These are phyloP conservation scores for Dictyostelium discoideum DNA, from an alignment of 78 protist genomes.

Conservation along the genomic window dicty_2.7 NC_007088.5:2836001-2836500, in stretches of 20 bases:
- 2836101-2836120: slow-evolving; percentile 76
- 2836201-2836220: slow-evolving; percentile 59
- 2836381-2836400: slow-evolving; percentile 63
- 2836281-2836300: slow-evolving; percentile 1
- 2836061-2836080: slow-evolving; percentile 72
- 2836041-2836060: slow-evolving; percentile 64
- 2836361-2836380: slow-evolving; percentile 36
- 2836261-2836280: slow-evolving; percentile 45
- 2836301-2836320: background rate
- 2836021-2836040: slow-evolving; percentile 10
- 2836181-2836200: slow-evolving; percentile 77
- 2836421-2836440: background rate
- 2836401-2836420: slow-evolving; percentile 26
- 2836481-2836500: slow-evolving; percentile 23
- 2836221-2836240: slow-evolving; percentile 33
- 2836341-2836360: slow-evolving; percentile 3
- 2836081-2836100: slow-evolving; percentile 57
- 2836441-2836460: background rate
- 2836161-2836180: slow-evolving; percentile 78
- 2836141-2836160: slow-evolving; percentile 48
- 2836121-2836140: slow-evolving; percentile 55
- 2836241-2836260: slow-evolving; percentile 14
- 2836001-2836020: background rate
- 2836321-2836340: background rate
- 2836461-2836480: slow-evolving; percentile 34